Percentiles rank a stretch among this genome's conserved stretches.
Evolutionary conservation across 371 early-diverging fungal genomes (phyloP).

Genomic region (Saksenaea oblongispora): DNA sequence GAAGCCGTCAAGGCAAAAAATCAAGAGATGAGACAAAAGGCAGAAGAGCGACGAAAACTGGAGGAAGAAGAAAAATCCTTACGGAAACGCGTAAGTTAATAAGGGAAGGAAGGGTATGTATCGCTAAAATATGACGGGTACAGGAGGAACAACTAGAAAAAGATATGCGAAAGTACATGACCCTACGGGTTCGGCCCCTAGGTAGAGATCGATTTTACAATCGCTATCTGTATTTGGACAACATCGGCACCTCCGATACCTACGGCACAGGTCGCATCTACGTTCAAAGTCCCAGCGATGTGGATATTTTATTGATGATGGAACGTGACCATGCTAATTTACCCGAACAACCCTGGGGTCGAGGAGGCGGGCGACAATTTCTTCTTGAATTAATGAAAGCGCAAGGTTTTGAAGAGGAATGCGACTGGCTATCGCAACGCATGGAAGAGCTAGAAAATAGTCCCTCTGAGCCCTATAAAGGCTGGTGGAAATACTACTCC

Average conservation of each 20-base stretch:
- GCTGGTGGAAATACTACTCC: conserved; percentile 55
- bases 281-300: conserved; percentile 58
- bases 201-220: conserved; percentile 86
- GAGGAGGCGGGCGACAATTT: conserved; percentile 45
- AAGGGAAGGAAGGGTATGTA: neutral
- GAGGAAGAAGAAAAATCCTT: conserved; percentile 53
- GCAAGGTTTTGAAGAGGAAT: conserved; percentile 43
- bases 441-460: conserved; percentile 13
- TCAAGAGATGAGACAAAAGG: conserved; percentile 47
- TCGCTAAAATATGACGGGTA: neutral
- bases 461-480: neutral
- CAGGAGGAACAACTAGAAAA: conserved; percentile 67
- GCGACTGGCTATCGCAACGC: conserved; percentile 40
- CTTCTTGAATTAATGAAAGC: conserved; percentile 41
- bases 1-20: conserved; percentile 47
- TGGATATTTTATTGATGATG: conserved; percentile 52
- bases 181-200: conserved; percentile 69
- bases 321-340: conserved; percentile 35
- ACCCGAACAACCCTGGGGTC: conserved; percentile 39
- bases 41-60: conserved; percentile 50
- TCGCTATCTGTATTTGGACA: conserved; percentile 86
- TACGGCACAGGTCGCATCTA: conserved; percentile 67
- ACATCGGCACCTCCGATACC: conserved; percentile 58
- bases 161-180: conserved; percentile 60
- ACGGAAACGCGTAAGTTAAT: conserved; percentile 32